Base-by-base conservation (phyloP, 345 rosid species). In the Aquilaria sinensis region DNA sequence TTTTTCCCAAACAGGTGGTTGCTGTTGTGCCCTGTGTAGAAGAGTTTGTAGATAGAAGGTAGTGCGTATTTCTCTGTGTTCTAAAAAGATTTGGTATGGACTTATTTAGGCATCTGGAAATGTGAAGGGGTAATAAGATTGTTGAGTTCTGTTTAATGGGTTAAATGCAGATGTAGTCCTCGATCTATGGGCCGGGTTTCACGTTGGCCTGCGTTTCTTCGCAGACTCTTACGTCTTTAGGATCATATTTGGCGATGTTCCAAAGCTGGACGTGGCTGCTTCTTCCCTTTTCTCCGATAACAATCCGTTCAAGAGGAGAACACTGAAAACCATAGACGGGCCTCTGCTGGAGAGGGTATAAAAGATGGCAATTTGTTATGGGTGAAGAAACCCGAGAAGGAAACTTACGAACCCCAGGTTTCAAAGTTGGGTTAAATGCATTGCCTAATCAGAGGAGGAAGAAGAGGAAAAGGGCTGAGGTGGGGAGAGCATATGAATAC, bases 391-490 rank as follows among this genome's bases (percentile, higher is more conserved):
- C 31, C 64, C 9, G 85, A 72, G 64, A 84, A 73, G 67, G 70
- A 9, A 56, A 67, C 23, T 23, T 23, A 23, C 23, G 23, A 23
- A 23, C 23, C 23, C 23, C 23, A 23, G 23, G 66, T 57, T 15
- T 14, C 55, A 15, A 56, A 60, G 10, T 51, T 32, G 62, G 73
- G 31, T 15, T 41, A 12, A 49, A 60, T 14, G 13, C 60, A 16
- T 37, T 48, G 61, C 12, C 60, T 47, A 54, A 49, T 23, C 23
- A 64, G 58, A 78, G 67, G 77, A 81, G 61, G 72, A 88, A 81
- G 80, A 90, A 94, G 62, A 87, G 96, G 77, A 94, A 88, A 77
- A 84, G 96, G 66, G 97, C 88, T 67, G 99, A 91, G 68, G 65
- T 88, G 16, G 99, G 91, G 92, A 74, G 58, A 11, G 86, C 75